Base-by-base conservation (phyloP, 2,329 filamentous ascomycete species). In the Ophiostoma novo-ulmi region DNA sequence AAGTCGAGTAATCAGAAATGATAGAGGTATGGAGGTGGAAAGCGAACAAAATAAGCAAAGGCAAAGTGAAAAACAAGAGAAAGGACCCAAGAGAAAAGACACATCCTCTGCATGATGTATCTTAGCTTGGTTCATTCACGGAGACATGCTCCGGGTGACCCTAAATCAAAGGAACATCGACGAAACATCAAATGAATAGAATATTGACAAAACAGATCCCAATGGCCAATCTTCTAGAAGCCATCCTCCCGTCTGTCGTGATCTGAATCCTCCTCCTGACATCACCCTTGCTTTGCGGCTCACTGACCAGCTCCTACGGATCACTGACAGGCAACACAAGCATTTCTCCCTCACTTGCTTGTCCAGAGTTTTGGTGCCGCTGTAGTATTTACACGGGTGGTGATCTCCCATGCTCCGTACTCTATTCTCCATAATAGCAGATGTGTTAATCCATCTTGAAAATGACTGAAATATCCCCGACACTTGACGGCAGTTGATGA, bases 351-450 rank as follows among this genome's bases (percentile, higher is more conserved):
- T 58, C 22, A 58, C 52, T 63, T 35, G 14, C 11, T 7, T 63
- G 58, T 10, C 58, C 58, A 35, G 13, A 31, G 26, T 31, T n/a
- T 63, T 63, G 61, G 26, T 48, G 67, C 26, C 67, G 14, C 41
- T 20, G 67, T 52, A 52, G 41, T 68, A 52, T 68, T 68, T 65
- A 65, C 63, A 65, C 31, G 26, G 26, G 13, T n/a, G 58, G 26
- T 26, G 58, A 63, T 63, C 58, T 61, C 58, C 11, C 26, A 63
- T 63, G 13, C 58, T 36, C 61, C 61, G 13, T 64, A 14, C 26
- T 26, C 13, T 20, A 5, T 17, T 63, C 55, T 14, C 22, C 55
- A 26, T 61, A 61, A 61, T 31, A 31, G 10, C 14, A 31, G 31
- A 31, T 31, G 31, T 4, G 31, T 4, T 31, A 31, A 3, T 31